Conservation (phyloP, 108 stramenopile species). For the Cylindrotheca fusiformis region DNA sequence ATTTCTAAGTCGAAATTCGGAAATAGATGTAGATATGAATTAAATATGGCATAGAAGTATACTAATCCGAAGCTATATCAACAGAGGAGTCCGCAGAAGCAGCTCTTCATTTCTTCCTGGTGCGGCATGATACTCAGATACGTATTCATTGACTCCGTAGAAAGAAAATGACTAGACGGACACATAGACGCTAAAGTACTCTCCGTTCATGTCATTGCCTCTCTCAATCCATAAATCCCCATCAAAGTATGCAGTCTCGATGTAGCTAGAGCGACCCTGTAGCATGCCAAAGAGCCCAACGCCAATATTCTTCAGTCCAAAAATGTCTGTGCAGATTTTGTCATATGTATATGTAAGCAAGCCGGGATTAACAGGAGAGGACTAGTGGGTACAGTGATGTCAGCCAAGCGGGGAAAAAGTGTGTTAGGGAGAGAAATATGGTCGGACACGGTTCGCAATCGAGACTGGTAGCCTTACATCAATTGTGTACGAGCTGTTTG, state of each 20-base stretch:
- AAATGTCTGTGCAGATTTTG: conserved; percentile 61
- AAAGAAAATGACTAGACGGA: not conserved
- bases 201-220: conserved; percentile 25
- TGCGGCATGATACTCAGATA: too few relatives aligned
- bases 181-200: conserved; percentile 39
- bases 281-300: conserved; percentile 72
- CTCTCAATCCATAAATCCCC: conserved; percentile 70
- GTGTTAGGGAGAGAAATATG: not conserved
- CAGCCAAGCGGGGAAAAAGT: conserved; percentile 7
- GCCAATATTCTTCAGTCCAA: conserved; percentile 62
- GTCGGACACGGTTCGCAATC: not conserved
- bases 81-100: too few relatives aligned
- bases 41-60: too few relatives aligned
- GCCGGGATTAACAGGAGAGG: conserved; percentile 50
- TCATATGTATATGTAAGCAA: conserved; percentile 62
- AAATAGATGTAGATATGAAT: too few relatives aligned
- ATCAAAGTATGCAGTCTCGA: conserved; percentile 71
- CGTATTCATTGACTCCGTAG: too few relatives aligned
- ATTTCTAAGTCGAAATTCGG: too few relatives aligned
- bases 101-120: too few relatives aligned
- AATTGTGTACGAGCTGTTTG: conserved; percentile 53
- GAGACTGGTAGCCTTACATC: conserved; percentile 43
- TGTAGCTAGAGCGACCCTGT: conserved; percentile 52
- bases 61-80: too few relatives aligned
- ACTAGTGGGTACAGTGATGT: conserved; percentile 17